These are phyloP conservation scores for Ceratobasidium sp. DNA, from an alignment of 1,284 basidiomycete species.

Conservation along the genomic window DNA sequence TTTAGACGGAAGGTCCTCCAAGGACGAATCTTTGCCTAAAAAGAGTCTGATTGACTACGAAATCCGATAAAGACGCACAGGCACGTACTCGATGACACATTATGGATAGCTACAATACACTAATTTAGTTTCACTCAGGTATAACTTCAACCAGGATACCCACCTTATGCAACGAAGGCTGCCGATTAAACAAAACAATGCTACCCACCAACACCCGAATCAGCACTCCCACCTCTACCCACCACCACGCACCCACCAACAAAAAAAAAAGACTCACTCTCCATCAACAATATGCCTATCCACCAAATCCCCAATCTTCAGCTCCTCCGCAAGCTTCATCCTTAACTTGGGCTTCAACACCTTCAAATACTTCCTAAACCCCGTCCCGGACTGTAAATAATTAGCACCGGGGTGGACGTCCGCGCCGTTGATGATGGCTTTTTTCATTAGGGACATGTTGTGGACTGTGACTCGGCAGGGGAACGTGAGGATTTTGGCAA, in stretches of 20 bases:
- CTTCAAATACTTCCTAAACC: slow-evolving; percentile 88
- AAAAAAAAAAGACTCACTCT: slow-evolving; percentile 66
- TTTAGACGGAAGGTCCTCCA: slow-evolving; percentile 99
- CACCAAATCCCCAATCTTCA: slow-evolving; percentile 89
- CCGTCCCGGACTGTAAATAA: slow-evolving; percentile 79
- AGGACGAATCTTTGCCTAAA: slow-evolving; percentile 88
- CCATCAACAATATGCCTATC: slow-evolving; percentile 97
- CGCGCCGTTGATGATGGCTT: slow-evolving; percentile 89
- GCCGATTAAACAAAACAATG: slow-evolving; percentile 98
- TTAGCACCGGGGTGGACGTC: slow-evolving; percentile 97
- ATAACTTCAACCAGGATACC: slow-evolving; percentile 58
- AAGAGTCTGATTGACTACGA: slow-evolving; percentile 1
- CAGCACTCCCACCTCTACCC: background rate
- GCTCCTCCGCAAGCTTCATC: slow-evolving; percentile 78
- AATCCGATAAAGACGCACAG: slow-evolving; percentile 30
- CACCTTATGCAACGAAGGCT: slow-evolving; percentile 97
- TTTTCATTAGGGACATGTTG: slow-evolving; percentile 85
- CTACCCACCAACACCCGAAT: slow-evolving; percentile 51
- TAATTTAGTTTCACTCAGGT: slow-evolving; percentile 68
- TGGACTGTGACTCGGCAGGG: slow-evolving; percentile 95
- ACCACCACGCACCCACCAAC: too few relatives aligned
- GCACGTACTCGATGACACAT: slow-evolving; percentile 93
- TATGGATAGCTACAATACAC: slow-evolving; percentile 85
- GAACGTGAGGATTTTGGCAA: slow-evolving; percentile 96
- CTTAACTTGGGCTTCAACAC: slow-evolving; percentile 73